phyloP scores from a whole-genome alignment of 768 basidiomycete species.

The Inosperma sp. region DNA sequence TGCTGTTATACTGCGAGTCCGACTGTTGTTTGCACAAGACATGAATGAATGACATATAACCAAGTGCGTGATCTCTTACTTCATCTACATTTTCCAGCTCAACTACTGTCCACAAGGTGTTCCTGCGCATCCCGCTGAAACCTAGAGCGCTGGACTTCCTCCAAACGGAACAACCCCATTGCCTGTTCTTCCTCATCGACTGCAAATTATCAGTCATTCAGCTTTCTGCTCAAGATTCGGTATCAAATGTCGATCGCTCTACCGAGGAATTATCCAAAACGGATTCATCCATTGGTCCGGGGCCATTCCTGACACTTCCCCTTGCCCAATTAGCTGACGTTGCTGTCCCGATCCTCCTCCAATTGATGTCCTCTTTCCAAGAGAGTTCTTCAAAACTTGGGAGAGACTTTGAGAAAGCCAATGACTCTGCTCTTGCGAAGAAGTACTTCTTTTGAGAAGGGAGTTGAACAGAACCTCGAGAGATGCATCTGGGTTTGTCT shows the following conservation, averaged over 20 bases:
- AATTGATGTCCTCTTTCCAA: constrained; percentile 49
- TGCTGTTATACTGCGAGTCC: too few relatives aligned
- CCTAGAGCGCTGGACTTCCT: too few relatives aligned
- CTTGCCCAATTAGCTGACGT: constrained; percentile 52
- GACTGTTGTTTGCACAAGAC: too few relatives aligned
- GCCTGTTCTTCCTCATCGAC: constrained; percentile 56
- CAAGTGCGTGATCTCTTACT: too few relatives aligned
- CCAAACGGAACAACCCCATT: too few relatives aligned
- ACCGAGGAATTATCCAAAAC: too few relatives aligned
- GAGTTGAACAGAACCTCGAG: constrained; percentile 67
- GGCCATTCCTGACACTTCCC: constrained; percentile 37
- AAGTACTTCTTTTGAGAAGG: constrained; percentile 89
- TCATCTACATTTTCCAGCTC: too few relatives aligned
- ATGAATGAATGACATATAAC: too few relatives aligned
- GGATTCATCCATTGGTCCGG: too few relatives aligned
- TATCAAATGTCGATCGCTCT: constrained; percentile 56
- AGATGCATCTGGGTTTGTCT: constrained; percentile 72
- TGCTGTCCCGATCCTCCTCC: constrained; percentile 62
- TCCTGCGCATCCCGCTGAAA: too few relatives aligned
- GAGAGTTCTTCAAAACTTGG: constrained; percentile 92
- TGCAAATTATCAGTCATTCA: constrained; percentile 53
- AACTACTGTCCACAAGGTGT: too few relatives aligned
- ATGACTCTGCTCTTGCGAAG: constrained; percentile 64
- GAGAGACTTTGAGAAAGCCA: constrained; percentile 85
- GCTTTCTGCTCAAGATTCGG: constrained; percentile 50